Conservation (phyloP, 768 basidiomycete species). For the Boletus rubropictus region DNA sequence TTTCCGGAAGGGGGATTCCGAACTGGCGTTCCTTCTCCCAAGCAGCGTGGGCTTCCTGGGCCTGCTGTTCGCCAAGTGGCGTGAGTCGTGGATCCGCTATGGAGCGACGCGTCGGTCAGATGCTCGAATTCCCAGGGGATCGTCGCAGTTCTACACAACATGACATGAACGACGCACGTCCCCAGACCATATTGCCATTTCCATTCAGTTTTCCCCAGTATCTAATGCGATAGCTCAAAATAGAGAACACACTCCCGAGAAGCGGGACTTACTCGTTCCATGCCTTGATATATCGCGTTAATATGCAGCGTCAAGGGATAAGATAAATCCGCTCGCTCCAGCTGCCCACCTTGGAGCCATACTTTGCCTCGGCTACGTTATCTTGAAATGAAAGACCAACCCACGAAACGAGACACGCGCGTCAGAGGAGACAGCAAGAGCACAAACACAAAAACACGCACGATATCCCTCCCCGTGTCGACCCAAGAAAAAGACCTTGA, state of each 20-base stretch:
- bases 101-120: not conserved
- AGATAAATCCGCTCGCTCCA: not conserved
- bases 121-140: not conserved
- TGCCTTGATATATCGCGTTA: conserved; percentile 22
- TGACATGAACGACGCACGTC: conserved; percentile 46
- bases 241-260: not conserved
- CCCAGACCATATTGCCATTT: conserved; percentile 66
- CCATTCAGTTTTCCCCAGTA: conserved; percentile 60
- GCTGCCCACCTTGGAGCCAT: conserved; percentile 43
- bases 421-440: not conserved
- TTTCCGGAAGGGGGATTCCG: conserved; percentile 18
- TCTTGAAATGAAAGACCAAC: conserved; percentile 34
- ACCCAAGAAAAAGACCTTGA: conserved; percentile 59
- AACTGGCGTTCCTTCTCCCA: conserved; percentile 14
- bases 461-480: conserved; percentile 63
- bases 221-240: conserved; percentile 28
- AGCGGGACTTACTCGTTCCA: conserved; percentile 54
- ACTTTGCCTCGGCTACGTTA: conserved; percentile 63
- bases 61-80: conserved; percentile 50
- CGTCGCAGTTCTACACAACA: not conserved
- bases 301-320: not conserved
- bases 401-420: not conserved
- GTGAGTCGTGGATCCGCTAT: conserved; percentile 51
- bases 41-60: conserved; percentile 24
- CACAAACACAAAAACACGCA: no score